Evolutionary conservation across 345 rosid genomes (phyloP).

Genomic region (Citrus hindsii): DNA sequence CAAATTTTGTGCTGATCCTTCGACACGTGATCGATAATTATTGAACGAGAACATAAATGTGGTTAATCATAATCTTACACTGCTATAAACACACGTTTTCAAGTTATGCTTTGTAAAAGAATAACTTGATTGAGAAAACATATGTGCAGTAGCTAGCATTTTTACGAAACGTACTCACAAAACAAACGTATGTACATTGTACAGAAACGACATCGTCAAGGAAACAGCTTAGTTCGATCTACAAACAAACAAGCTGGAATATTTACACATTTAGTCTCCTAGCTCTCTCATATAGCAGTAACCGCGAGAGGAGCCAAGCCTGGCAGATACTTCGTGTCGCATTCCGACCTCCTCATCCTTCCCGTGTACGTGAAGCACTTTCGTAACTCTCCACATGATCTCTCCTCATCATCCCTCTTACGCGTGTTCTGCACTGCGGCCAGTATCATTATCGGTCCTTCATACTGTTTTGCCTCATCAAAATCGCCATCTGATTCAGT

Average conservation of each 20-base stretch:
- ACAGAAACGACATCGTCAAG: not conserved
- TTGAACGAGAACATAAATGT: no score
- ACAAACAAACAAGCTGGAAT: not conserved
- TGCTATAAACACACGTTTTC: no score
- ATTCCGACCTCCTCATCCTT: not conserved
- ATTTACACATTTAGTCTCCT: not conserved
- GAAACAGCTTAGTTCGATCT: not conserved
- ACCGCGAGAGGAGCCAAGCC: not conserved
- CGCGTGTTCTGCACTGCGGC: not conserved
- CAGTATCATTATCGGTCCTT: not conserved
- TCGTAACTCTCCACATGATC: conserved; percentile 9
- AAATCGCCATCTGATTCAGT: not conserved
- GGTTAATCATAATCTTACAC: no score
- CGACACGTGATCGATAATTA: no score
- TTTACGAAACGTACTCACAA: not conserved
- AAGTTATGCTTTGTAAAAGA: no score
- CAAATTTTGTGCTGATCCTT: no score
- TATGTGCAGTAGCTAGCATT: not conserved
- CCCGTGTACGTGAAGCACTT: conserved; percentile 27
- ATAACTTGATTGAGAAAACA: not conserved
- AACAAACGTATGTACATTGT: no score
- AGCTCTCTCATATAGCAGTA: not conserved
- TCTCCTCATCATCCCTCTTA: not conserved
- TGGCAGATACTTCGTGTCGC: not conserved
- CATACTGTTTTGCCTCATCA: not conserved